Conservation (phyloP, 495 filamentous ascomycete genomes). For the Aspergillus panamensis region DNA sequence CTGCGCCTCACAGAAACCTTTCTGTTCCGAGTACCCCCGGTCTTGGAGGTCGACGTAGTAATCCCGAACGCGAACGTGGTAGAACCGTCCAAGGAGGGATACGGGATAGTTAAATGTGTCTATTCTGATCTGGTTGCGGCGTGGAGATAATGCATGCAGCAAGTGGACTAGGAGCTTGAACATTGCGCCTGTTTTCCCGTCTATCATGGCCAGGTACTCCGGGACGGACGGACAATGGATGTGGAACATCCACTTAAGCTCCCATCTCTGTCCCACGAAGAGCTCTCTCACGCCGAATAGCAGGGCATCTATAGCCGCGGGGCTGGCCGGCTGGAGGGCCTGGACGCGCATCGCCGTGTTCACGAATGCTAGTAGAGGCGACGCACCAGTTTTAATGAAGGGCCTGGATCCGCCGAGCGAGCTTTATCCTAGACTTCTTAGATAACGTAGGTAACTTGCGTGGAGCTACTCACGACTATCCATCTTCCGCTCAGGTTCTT, state of each 20-base stretch:
- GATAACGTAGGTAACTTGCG: too few relatives aligned
- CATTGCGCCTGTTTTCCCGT: conserved; percentile 32
- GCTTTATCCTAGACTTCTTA: too few relatives aligned
- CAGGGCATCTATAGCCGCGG: conserved; percentile 1
- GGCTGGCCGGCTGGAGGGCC: not conserved
- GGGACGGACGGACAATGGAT: conserved; percentile 19
- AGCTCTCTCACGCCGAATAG: conserved; percentile 17
- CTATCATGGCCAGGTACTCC: conserved; percentile 33
- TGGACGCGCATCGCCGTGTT: conserved; percentile 24
- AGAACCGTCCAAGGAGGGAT: conserved; percentile 27
- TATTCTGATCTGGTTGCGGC: not conserved
- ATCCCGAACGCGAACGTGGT: conserved; percentile 37
- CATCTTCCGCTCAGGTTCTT: too few relatives aligned
- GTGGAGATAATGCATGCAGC: conserved; percentile 13
- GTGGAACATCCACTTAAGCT: conserved; percentile 29
- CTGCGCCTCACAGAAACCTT: conserved; percentile 51
- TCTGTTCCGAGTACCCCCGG: conserved; percentile 25
- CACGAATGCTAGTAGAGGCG: conserved; percentile 21
- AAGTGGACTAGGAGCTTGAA: conserved; percentile 26
- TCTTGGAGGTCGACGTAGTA: conserved; percentile 36
- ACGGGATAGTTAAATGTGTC: not conserved
- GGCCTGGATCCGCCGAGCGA: too few relatives aligned
- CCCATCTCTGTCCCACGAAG: conserved; percentile 29
- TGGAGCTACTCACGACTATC: too few relatives aligned
- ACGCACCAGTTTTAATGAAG: too few relatives aligned